Percentiles rank a stretch among this genome's conserved stretches.
These are phyloP conservation scores for Solanum hybrid DNA, from an alignment of 305 asterid species.

Conservation along the genomic window DNA sequence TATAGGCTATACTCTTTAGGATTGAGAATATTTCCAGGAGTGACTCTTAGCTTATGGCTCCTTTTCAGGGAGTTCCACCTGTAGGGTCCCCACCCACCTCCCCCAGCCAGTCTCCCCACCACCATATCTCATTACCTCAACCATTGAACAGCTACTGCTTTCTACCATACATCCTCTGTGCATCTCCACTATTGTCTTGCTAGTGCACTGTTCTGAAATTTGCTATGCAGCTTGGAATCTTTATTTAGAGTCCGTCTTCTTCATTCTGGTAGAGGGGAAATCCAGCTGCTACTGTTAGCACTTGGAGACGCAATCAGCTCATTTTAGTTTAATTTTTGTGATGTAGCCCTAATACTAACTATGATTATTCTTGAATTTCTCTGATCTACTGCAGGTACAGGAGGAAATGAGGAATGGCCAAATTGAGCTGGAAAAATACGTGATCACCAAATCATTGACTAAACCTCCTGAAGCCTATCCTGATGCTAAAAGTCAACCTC, in stretches of 20 bases:
- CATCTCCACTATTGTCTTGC: background rate
- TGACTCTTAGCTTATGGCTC: background rate
- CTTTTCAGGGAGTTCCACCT: background rate
- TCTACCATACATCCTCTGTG: background rate
- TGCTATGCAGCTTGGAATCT: background rate
- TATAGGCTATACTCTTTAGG: background rate
- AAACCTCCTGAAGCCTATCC: slow-evolving; percentile 97
- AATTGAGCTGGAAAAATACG: slow-evolving; percentile 75
- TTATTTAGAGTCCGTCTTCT: background rate
- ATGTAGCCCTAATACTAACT: background rate
- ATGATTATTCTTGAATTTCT: background rate
- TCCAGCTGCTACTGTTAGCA: slow-evolving; percentile 1
- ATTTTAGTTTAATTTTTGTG: background rate
- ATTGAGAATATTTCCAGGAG: background rate
- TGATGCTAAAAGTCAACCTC: slow-evolving; percentile 93
- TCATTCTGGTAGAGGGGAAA: background rate
- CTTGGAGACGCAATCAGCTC: background rate
- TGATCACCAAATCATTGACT: slow-evolving; percentile 83
- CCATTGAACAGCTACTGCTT: background rate
- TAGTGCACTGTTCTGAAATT: background rate
- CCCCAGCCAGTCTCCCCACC: background rate
- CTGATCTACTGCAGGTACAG: slow-evolving; percentile 51
- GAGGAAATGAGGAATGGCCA: slow-evolving; percentile 91
- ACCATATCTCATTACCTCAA: background rate
- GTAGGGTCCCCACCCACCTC: background rate